Evolutionary conservation across 768 basidiomycete species (phyloP).

Genomic region (Auricularia sp.): DNA sequence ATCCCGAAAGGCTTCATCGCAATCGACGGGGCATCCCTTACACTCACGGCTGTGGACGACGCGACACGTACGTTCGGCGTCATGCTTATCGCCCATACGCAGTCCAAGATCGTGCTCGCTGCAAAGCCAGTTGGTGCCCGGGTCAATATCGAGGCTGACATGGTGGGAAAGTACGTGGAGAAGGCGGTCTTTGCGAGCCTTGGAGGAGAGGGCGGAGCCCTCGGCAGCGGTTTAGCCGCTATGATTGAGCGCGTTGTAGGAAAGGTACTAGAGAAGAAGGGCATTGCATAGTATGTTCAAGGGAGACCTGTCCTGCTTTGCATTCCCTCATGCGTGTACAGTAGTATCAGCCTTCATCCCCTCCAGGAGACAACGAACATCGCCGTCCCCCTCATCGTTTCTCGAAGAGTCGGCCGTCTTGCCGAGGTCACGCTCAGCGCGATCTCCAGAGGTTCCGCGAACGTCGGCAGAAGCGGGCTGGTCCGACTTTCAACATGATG

Average conservation of each 20-base stretch:
- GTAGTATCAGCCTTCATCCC: too few species aligned
- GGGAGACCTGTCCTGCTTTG: background rate
- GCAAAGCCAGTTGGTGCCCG: slow-evolving; percentile 64
- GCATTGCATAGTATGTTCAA: background rate
- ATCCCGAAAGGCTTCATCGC: slow-evolving; percentile 92
- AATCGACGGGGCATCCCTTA: slow-evolving; percentile 90
- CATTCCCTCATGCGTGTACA: background rate
- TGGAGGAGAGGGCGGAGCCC: slow-evolving; percentile 24
- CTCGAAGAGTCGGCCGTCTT: too few species aligned
- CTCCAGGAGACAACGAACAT: too few species aligned
- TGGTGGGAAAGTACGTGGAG: slow-evolving; percentile 85
- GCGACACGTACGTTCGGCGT: slow-evolving; percentile 57
- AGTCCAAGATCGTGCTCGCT: slow-evolving; percentile 72
- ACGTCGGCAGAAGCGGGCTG: too few species aligned
- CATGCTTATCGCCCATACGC: slow-evolving; percentile 94
- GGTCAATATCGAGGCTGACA: slow-evolving; percentile 94
- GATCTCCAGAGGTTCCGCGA: too few species aligned
- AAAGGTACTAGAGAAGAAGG: slow-evolving; percentile 8
- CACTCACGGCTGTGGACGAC: slow-evolving; percentile 72
- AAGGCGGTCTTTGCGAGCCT: slow-evolving; percentile 70
- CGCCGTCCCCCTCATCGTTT: too few species aligned
- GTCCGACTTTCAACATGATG: too few species aligned
- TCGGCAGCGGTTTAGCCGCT: slow-evolving; percentile 12
- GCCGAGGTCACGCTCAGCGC: too few species aligned
- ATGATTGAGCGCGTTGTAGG: slow-evolving; percentile 18